Percentiles rank a stretch among this genome's conserved stretches.
These are phyloP conservation scores for Papilionanthe hybrid DNA, from an alignment of 116 monocot genomes.

Conservation along the genomic window DNA sequence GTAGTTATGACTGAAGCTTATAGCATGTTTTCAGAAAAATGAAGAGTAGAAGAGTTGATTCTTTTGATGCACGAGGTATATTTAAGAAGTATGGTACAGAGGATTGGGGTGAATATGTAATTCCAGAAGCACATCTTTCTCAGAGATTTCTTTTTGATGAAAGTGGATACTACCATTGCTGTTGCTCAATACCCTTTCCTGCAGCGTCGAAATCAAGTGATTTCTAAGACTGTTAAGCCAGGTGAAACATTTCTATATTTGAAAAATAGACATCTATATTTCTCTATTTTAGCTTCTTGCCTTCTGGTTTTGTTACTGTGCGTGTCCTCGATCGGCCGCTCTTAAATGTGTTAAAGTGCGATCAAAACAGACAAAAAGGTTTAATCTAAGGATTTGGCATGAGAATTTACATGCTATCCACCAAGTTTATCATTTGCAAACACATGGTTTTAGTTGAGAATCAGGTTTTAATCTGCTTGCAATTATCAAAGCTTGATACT, in stretches of 20 bases:
- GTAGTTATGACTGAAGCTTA: neutral
- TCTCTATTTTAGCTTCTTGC: neutral
- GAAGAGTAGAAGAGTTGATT: constrained; percentile 28
- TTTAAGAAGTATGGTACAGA: constrained; percentile 56
- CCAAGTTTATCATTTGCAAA: neutral
- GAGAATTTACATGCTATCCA: neutral
- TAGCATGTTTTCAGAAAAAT: constrained; percentile 24
- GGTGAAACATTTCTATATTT: neutral
- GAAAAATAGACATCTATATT: neutral
- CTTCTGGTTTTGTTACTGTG: neutral
- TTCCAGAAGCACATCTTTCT: constrained; percentile 75
- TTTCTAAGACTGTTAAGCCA: neutral
- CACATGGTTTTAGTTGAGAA: no score
- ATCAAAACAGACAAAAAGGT: neutral
- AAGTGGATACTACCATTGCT: constrained; percentile 87
- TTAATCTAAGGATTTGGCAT: neutral
- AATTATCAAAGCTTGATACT: no score
- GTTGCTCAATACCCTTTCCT: constrained; percentile 62
- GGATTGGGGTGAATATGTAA: constrained; percentile 79
- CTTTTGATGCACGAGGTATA: constrained; percentile 72
- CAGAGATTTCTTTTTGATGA: constrained; percentile 71
- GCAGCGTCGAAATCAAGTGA: neutral
- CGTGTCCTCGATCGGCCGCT: neutral
- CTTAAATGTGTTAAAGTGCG: neutral
- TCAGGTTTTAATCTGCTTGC: no score